phyloP scores from a whole-genome alignment of 495 filamentous ascomycete genomes.

The Collariella sp. region DNA sequence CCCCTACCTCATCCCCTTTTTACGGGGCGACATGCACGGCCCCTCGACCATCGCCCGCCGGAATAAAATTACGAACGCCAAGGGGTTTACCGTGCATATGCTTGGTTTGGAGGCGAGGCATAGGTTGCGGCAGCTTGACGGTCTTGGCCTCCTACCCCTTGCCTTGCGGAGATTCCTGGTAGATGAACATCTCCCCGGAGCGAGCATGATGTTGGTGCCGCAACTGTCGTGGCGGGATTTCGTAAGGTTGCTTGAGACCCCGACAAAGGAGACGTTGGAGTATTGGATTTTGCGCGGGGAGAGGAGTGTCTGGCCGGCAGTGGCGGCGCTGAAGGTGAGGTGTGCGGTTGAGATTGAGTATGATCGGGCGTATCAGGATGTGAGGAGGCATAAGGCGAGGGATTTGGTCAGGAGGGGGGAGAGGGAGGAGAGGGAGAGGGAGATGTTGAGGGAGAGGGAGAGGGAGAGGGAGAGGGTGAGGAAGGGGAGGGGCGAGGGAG shows the following conservation, averaged over 20 bases:
- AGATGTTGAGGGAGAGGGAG: background rate
- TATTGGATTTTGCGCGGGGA: slow-evolving; percentile 85
- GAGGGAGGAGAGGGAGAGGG: slow-evolving; percentile 32
- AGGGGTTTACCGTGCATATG: slow-evolving; percentile 57
- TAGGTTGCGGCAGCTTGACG: slow-evolving; percentile 73
- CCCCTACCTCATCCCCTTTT: slow-evolving; percentile 76
- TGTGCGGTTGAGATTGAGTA: slow-evolving; percentile 82
- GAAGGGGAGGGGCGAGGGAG: background rate
- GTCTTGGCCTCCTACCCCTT: slow-evolving; percentile 60
- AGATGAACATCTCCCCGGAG: slow-evolving; percentile 77
- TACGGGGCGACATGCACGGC: slow-evolving; percentile 71
- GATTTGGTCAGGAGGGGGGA: too few species aligned
- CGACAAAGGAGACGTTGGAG: slow-evolving; percentile 63
- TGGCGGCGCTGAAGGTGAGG: slow-evolving; percentile 72
- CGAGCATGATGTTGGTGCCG: slow-evolving; percentile 74
- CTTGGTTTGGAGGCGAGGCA: slow-evolving; percentile 71
- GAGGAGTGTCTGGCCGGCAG: slow-evolving; percentile 85
- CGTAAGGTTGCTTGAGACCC: slow-evolving; percentile 66
- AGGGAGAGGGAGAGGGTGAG: background rate
- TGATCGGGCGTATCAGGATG: slow-evolving; percentile 72
- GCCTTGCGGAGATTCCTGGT: slow-evolving; percentile 69
- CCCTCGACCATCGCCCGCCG: slow-evolving; percentile 53
- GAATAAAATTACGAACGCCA: slow-evolving; percentile 47
- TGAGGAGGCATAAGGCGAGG: slow-evolving; percentile 50
- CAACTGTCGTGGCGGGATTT: slow-evolving; percentile 67